These are phyloP conservation scores for Syncephalastrum monosporum DNA, from an alignment of 371 early-diverging fungal species.

Conservation along the genomic window DNA sequence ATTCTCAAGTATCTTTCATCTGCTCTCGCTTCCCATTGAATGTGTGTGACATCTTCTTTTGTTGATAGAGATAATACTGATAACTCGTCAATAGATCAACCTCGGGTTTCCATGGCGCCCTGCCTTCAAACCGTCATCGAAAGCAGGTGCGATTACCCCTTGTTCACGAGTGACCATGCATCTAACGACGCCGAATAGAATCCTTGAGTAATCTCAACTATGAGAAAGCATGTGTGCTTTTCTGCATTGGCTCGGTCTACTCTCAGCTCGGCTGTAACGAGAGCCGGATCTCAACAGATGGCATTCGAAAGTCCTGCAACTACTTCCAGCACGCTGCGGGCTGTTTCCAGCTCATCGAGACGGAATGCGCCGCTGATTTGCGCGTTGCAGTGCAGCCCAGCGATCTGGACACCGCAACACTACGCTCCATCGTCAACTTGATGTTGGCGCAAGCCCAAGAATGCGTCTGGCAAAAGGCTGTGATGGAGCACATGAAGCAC, in stretches of 20 bases:
- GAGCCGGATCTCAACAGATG: slow-evolving; percentile 66
- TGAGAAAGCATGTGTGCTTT: slow-evolving; percentile 82
- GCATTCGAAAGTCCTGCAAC: slow-evolving; percentile 73
- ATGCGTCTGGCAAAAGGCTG: slow-evolving; percentile 83
- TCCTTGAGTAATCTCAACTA: slow-evolving; percentile 65
- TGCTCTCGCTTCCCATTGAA: slow-evolving; percentile 45
- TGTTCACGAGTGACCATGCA: background rate
- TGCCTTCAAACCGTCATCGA: slow-evolving; percentile 11
- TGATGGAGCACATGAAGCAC: slow-evolving; percentile 76
- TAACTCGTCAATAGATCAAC: slow-evolving; percentile 13
- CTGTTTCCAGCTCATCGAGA: slow-evolving; percentile 65
- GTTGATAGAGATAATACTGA: slow-evolving; percentile 2
- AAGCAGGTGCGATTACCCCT: slow-evolving; percentile 5
- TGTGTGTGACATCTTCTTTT: slow-evolving; percentile 23
- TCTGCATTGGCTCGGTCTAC: slow-evolving; percentile 83
- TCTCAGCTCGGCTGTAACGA: slow-evolving; percentile 74
- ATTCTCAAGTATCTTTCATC: slow-evolving; percentile 41
- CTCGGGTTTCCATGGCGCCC: slow-evolving; percentile 18
- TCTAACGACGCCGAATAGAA: slow-evolving; percentile 1
- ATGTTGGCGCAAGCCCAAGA: slow-evolving; percentile 94
- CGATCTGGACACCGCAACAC: slow-evolving; percentile 59
- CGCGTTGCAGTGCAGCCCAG: slow-evolving; percentile 46
- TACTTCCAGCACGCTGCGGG: slow-evolving; percentile 89
- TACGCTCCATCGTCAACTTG: slow-evolving; percentile 64
- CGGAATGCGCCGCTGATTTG: slow-evolving; percentile 55